Evolutionary conservation across 805 yeast species (phyloP), one percentile per base, ranked within the genome.

Genomic region (Jamesozyma rosinii): DNA sequence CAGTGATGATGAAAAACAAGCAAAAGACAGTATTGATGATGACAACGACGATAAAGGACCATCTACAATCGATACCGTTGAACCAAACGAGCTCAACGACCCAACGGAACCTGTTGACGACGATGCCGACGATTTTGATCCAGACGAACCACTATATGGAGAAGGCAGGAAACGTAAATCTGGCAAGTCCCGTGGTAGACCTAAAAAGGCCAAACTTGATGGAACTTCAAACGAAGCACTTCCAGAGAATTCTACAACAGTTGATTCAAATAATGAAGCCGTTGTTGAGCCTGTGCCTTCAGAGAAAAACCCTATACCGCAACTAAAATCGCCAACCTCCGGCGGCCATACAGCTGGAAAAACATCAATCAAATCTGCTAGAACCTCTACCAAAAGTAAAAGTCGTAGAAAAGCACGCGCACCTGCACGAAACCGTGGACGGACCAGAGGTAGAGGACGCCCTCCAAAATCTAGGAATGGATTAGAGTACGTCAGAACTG

Each of bases 1-100:
- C 1, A 75, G 83, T 71, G 92, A 83, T 59, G 77, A 77, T 44
- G 92, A 82, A 44, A 73, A 78, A 19, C 83, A 76, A 49, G 46
- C 75, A 1, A 76, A 42, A 8, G n/a, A 39, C 19, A 54, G 45
- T 11, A 83, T 75, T 49, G 47, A 75, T 1, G 76, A 42, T 14
- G 15, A 35, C 31, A 54, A 48, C 8, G 52, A 47, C 9, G 41
- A 44, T 14, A 47, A 36, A 33, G 45, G 45, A 30, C 54, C 46
- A 4, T 58, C 20, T 5, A 29, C 11, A 9, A 38, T 5, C 5
- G 35, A 34, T 17, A 21, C 35, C 15, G 40, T 15, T 14, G 35
- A 70, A 77, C 32, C 34, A 15, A 20, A 36, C 31, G 84, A 78
- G 48, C 61, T 55, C 8, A 56, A 51, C 37, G 58, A 53, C 30